Base-by-base conservation (phyloP, 805 yeast species). In the Tetrapisispora arboricola region DNA sequence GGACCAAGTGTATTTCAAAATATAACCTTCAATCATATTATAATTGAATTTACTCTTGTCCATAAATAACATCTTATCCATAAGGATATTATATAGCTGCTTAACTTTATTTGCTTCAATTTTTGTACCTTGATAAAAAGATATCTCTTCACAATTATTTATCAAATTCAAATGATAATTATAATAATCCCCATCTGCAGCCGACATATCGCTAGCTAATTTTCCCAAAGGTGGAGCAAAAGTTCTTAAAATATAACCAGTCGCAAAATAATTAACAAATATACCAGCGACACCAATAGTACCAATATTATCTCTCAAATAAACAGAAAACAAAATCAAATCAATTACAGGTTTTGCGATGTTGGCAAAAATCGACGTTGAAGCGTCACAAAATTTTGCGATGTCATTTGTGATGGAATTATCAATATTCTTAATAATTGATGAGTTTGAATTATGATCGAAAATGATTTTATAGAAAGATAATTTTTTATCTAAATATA, bases 341-440 rank as follows among this genome's bases (percentile, higher is more conserved):
- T 88, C 97, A 44, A 86, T 81, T 37, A 83, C 72, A 21, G 97
- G 97, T 61, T 88, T 88, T 33, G 96, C 96, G 64, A 88, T 75
- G 54, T 79, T 82, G 11, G 95, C 83, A 58, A 86, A 87, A 36
- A 88, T 72, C 0, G 88, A 77, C 34, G 94, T 81, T 21, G 86
- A 75, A 0, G 94, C 76, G 52, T 78, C 84, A 54, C 87, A 76
- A 61, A 88, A 88, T 55, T 78, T 75, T 20, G 82, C 72, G 28
- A 88, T 73, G 61, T 88, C 97, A 43, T 83, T 82, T 2, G 96
- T 81, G 44, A 88, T 80, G 50, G 82, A 86, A 53, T 65, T 66
- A 54, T 87, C 96, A 43, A 85, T 81, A 49, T 85, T 85, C 47
- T 80, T 76, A 43, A 75, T 65, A 41, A 59, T 55, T 43, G 67